A percentile compares a stretch with the other conserved stretches of the same genome.
phyloP scores from a whole-genome alignment of 805 yeast species.

The Metschnikowia sp. region DNA sequence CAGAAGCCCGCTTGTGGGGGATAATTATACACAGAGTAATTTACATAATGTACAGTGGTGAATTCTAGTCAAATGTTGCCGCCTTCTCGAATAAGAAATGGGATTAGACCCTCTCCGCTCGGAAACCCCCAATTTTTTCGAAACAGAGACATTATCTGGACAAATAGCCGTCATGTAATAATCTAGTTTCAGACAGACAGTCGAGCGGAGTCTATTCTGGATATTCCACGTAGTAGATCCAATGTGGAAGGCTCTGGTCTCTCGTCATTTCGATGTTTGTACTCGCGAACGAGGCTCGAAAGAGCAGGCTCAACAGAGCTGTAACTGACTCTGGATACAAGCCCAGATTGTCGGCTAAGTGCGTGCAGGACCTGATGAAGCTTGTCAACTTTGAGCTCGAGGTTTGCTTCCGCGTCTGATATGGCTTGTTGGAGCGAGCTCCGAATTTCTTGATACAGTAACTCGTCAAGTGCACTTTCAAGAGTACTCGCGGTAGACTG shows the following conservation, averaged over 20 bases:
- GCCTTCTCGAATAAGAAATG: too few relatives aligned
- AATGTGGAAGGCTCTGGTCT: conserved; percentile 2
- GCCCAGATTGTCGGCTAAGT: conserved; percentile 23
- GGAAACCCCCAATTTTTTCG: too few relatives aligned
- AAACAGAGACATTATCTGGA: too few relatives aligned
- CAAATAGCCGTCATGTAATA: too few relatives aligned
- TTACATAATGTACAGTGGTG: conserved; percentile 7
- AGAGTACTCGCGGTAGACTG: neutral
- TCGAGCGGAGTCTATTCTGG: conserved; percentile 6
- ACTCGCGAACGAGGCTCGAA: conserved; percentile 10
- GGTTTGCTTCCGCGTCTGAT: conserved; percentile 14
- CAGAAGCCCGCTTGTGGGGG: too few relatives aligned
- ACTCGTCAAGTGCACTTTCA: neutral
- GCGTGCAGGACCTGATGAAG: conserved; percentile 32
- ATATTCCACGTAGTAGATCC: conserved; percentile 13
- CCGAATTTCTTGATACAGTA: neutral
- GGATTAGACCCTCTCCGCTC: too few relatives aligned
- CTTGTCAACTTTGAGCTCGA: conserved; percentile 35
- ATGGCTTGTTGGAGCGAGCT: conserved; percentile 11
- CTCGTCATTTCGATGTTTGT: conserved; percentile 6
- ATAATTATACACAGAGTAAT: conserved; percentile 2
- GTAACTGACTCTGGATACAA: conserved; percentile 16
- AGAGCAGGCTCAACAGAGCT: conserved; percentile 9
- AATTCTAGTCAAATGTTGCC: neutral
- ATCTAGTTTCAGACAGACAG: neutral